phyloP scores from a whole-genome alignment of 441 rosid species.

The Geranium incanum region DNA sequence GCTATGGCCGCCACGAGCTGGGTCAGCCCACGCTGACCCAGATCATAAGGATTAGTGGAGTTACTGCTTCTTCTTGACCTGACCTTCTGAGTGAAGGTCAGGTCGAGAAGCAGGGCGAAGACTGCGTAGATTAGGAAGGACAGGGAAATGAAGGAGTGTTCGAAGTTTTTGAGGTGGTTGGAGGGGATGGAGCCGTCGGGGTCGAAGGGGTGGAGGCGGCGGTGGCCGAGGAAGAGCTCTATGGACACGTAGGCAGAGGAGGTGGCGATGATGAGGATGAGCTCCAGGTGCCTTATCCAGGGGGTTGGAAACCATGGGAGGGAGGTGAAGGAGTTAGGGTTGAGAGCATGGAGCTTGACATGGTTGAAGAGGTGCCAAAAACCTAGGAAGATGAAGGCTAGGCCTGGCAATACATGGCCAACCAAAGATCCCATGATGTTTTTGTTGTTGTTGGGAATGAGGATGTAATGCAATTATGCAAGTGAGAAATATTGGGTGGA shows the following conservation, averaged over 20 bases:
- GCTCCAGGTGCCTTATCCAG: constrained; percentile 53
- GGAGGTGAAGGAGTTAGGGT: constrained; percentile 51
- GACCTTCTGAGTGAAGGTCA: no score
- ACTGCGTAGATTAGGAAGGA: constrained; percentile 58
- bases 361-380: constrained; percentile 80
- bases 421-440: constrained; percentile 57
- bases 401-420: constrained; percentile 74
- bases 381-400: constrained; percentile 62
- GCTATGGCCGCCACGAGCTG: constrained; percentile 53
- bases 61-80: not conserved
- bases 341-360: constrained; percentile 44
- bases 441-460: not conserved
- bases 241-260: constrained; percentile 52
- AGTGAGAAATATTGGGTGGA: not conserved
- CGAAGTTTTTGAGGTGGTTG: constrained; percentile 76
- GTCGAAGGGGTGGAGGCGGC: constrained; percentile 72
- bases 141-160: constrained; percentile 62
- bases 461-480: no score
- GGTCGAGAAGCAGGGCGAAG: constrained; percentile 51
- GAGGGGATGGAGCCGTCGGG: constrained; percentile 74
- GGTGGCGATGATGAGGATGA: constrained; percentile 42
- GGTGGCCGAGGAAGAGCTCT: constrained; percentile 71
- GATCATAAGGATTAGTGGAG: constrained; percentile 11
- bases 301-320: constrained; percentile 59
- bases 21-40: constrained; percentile 33